A percentile compares a stretch with the other conserved stretches of the same genome.
These are phyloP conservation scores for Phialophora tarda DNA, from an alignment of 2,329 filamentous ascomycete species.

Conservation along the genomic window DNA sequence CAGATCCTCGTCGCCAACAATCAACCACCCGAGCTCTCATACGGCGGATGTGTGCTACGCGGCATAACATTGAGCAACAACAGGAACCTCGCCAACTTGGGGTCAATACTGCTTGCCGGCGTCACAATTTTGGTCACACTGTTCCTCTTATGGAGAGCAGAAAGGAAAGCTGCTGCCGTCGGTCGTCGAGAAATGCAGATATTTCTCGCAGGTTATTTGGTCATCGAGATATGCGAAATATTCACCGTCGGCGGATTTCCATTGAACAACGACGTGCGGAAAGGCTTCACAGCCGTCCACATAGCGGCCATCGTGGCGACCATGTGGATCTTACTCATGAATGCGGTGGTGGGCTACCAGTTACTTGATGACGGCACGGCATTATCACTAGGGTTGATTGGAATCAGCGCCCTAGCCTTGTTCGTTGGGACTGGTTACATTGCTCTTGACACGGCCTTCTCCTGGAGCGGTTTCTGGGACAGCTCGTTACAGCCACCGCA, in stretches of 20 bases:
- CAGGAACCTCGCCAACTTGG: slow-evolving; percentile 78
- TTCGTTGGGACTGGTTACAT: slow-evolving; percentile 95
- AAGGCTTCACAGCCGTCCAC: slow-evolving; percentile 87
- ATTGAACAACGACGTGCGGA: slow-evolving; percentile 69
- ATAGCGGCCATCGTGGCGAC: slow-evolving; percentile 87
- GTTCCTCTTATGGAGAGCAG: slow-evolving; percentile 77
- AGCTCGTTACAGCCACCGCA: slow-evolving; percentile 64
- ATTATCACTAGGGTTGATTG: slow-evolving; percentile 76
- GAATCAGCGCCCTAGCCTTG: slow-evolving; percentile 71
- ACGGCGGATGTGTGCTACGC: slow-evolving; percentile 70
- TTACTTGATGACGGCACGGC: slow-evolving; percentile 91
- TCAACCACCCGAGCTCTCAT: slow-evolving; percentile 62
- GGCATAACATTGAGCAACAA: slow-evolving; percentile 74
- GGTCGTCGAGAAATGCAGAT: slow-evolving; percentile 96
- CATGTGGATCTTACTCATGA: slow-evolving; percentile 88
- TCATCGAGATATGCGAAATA: slow-evolving; percentile 93
- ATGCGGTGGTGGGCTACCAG: slow-evolving; percentile 91
- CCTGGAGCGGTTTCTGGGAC: slow-evolving; percentile 81
- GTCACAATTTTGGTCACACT: slow-evolving; percentile 72
- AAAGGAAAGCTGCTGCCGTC: slow-evolving; percentile 90
- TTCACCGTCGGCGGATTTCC: slow-evolving; percentile 93
- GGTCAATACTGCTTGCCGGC: slow-evolving; percentile 84
- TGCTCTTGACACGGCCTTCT: slow-evolving; percentile 87
- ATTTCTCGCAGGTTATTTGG: slow-evolving; percentile 82
- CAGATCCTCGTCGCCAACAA: slow-evolving; percentile 69